A percentile compares a stretch with the other conserved stretches of the same genome.
These are phyloP conservation scores for Monosporozyma unispora DNA, from an alignment of 805 yeast species.

Conservation along the genomic window DNA sequence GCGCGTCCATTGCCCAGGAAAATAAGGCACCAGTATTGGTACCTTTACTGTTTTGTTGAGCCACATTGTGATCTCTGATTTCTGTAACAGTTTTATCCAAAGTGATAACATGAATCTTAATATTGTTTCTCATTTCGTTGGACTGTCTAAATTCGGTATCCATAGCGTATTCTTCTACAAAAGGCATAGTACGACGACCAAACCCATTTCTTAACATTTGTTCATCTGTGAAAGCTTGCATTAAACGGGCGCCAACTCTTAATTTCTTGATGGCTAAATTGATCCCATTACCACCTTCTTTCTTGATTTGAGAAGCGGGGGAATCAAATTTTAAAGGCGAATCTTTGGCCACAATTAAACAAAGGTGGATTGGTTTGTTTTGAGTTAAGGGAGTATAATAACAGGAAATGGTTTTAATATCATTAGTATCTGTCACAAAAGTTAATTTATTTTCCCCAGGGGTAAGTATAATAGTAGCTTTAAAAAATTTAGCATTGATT, in stretches of 20 bases:
- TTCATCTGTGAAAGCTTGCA: conserved; percentile 88
- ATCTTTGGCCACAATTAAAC: conserved; percentile 67
- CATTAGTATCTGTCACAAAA: conserved; percentile 39
- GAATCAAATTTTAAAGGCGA: conserved; percentile 65
- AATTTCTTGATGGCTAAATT: conserved; percentile 66
- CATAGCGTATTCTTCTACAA: conserved; percentile 53
- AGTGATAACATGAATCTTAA: conserved; percentile 71
- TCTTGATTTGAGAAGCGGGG: conserved; percentile 38
- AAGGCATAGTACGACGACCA: conserved; percentile 69
- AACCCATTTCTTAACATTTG: conserved; percentile 75
- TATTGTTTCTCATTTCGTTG: conserved; percentile 40
- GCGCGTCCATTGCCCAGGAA: conserved; percentile 69
- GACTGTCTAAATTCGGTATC: conserved; percentile 43
- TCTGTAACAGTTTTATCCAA: conserved; percentile 61
- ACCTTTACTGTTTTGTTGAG: conserved; percentile 79
- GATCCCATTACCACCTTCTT: conserved; percentile 53
- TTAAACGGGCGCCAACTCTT: conserved; percentile 73
- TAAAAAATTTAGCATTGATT: conserved; percentile 61
- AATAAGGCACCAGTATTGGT: conserved; percentile 67
- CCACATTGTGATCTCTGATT: conserved; percentile 66
- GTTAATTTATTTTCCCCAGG: conserved; percentile 56
- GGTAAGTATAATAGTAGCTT: conserved; percentile 60
- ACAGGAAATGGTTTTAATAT: conserved; percentile 30
- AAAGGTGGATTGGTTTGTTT: conserved; percentile 74
- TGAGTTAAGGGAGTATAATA: conserved; percentile 47